These are phyloP conservation scores for Cercospora berteroae DNA, from an alignment of 2,329 filamentous ascomycete genomes.

Conservation along the genomic window DNA sequence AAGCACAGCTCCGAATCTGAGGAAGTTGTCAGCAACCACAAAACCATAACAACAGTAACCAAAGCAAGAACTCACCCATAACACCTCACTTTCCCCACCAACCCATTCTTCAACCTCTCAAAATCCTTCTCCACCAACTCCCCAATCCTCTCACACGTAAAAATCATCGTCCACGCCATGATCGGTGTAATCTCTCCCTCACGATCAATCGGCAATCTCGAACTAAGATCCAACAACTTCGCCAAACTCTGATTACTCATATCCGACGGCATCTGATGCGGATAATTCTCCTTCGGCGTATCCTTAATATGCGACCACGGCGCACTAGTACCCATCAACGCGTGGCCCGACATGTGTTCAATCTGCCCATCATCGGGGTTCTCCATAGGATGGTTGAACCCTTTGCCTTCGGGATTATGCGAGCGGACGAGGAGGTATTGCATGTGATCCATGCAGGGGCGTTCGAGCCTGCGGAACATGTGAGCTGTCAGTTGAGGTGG, in stretches of 20 bases:
- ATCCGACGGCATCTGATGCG: constrained; percentile 71
- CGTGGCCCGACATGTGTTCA: constrained; percentile 72
- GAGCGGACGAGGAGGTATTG: constrained; percentile 68
- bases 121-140: constrained; percentile 50
- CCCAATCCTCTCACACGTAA: constrained; percentile 66
- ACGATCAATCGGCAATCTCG: constrained; percentile 65
- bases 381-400: constrained; percentile 39
- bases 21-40: neutral
- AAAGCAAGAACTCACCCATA: constrained; percentile 68
- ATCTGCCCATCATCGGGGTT: constrained; percentile 54
- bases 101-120: constrained; percentile 31
- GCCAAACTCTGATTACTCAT: constrained; percentile 72
- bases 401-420: constrained; percentile 44
- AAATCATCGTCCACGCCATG: constrained; percentile 86
- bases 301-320: constrained; percentile 63
- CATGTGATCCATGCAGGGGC: constrained; percentile 88
- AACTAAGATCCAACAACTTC: constrained; percentile 80
- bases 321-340: constrained; percentile 88
- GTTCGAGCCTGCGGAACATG: constrained; percentile 66
- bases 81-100: constrained; percentile 79
- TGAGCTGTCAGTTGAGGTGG: constrained; percentile 32
- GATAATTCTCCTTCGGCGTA: constrained; percentile 56
- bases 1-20: constrained; percentile 65
- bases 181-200: constrained; percentile 92
- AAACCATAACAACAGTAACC: neutral